These are phyloP conservation scores for Lepidium campestre DNA, from an alignment of 441 rosid genomes.

Conservation along the genomic window DNA sequence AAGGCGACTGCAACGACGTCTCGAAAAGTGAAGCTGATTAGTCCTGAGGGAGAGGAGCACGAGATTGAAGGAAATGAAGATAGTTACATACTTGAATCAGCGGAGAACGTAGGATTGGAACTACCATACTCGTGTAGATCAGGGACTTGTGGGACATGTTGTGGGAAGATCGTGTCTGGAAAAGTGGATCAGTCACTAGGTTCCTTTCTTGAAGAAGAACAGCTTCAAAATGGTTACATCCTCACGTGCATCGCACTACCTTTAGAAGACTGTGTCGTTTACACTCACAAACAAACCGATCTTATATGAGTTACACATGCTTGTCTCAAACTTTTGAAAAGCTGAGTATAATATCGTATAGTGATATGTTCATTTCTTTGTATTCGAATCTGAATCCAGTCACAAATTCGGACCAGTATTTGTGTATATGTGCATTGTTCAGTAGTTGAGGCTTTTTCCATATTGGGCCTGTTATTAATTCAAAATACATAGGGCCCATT, in stretches of 20 bases:
- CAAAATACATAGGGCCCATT: background rate
- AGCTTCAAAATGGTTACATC: background rate
- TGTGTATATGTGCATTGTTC: too few relatives aligned
- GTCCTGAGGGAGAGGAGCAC: background rate
- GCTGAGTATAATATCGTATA: background rate
- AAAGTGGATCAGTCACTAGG: slow-evolving; percentile 1
- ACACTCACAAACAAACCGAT: background rate
- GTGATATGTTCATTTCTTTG: background rate
- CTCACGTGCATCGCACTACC: slow-evolving; percentile 4
- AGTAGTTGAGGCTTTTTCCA: background rate
- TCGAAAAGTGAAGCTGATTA: background rate
- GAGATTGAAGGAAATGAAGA: background rate
- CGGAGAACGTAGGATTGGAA: background rate
- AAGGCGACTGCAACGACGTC: background rate
- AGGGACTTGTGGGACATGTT: background rate
- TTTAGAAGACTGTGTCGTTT: background rate
- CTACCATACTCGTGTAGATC: slow-evolving; percentile 1
- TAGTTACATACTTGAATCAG: background rate
- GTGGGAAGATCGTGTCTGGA: background rate
- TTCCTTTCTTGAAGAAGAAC: background rate
- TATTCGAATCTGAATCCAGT: too few relatives aligned
- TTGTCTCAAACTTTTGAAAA: background rate
- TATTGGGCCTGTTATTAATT: background rate
- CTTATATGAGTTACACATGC: background rate
- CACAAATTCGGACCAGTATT: too few relatives aligned